Conservation (phyloP, 169 alveolate genomes). For the Plasmodium malariae region DNA sequence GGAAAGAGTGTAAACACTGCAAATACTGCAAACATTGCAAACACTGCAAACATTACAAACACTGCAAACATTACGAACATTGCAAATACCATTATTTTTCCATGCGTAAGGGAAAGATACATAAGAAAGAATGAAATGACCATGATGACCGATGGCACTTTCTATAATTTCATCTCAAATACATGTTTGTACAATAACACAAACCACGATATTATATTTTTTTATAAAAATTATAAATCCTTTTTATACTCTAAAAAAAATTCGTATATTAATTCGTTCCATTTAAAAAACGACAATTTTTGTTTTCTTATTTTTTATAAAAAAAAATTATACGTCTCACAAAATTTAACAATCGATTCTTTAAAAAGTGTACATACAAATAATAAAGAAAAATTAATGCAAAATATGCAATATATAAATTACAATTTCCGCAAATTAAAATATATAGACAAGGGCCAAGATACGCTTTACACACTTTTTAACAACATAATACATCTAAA, state of each 20-base stretch:
- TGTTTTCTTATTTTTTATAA: slow-evolving; percentile 39
- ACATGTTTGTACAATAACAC: slow-evolving; percentile 49
- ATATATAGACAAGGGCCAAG: background rate
- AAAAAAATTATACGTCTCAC: slow-evolving; percentile 16
- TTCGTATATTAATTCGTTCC: slow-evolving; percentile 15
- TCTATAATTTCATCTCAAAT: slow-evolving; percentile 23
- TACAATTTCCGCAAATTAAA: background rate
- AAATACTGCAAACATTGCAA: too few relatives aligned
- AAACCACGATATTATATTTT: slow-evolving; percentile 25
- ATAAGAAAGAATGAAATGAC: background rate
- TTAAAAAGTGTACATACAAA: background rate
- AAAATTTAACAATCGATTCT: background rate
- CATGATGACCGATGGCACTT: background rate
- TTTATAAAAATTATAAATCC: slow-evolving; percentile 19
- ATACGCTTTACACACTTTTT: background rate
- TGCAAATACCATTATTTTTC: slow-evolving; percentile 25
- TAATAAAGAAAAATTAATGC: background rate
- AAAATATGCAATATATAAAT: background rate
- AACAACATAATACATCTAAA: background rate
- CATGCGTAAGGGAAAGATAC: background rate
- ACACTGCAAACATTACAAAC: too few relatives aligned
- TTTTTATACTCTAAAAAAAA: slow-evolving; percentile 26
- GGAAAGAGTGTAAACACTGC: background rate
- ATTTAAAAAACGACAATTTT: slow-evolving; percentile 5
- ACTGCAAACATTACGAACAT: too few relatives aligned